Conservation (phyloP, 495 filamentous ascomycete genomes). For the Hyphodiscus hymeniophilus region DNA sequence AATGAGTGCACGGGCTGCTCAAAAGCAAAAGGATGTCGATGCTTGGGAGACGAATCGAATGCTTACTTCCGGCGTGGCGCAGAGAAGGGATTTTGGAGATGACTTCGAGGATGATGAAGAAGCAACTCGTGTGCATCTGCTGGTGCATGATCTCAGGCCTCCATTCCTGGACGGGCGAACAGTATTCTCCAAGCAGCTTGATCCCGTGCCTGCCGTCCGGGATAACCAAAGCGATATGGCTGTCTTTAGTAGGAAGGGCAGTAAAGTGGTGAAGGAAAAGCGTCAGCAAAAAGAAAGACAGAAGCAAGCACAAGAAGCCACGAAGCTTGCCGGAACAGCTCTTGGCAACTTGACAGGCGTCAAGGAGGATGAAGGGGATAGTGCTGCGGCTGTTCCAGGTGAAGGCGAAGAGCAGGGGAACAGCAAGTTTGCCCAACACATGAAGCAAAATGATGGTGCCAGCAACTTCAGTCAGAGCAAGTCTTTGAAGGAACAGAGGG, state of each 20-base stretch:
- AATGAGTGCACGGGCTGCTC: constrained; percentile 61
- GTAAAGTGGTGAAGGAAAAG: constrained; percentile 83
- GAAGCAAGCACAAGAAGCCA: constrained; percentile 92
- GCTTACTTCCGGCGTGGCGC: constrained; percentile 92
- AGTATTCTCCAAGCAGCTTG: constrained; percentile 95
- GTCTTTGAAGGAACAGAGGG: constrained; percentile 80
- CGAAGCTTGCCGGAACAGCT: constrained; percentile 84
- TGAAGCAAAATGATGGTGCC: constrained; percentile 84
- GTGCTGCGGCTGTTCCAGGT: constrained; percentile 64
- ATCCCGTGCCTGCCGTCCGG: constrained; percentile 85
- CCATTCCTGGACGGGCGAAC: constrained; percentile 93
- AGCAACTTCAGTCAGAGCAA: constrained; percentile 93
- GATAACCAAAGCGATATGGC: constrained; percentile 99
- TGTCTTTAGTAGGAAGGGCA: constrained; percentile 93
- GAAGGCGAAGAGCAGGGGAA: constrained; percentile 58
- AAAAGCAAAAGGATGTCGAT: constrained; percentile 90
- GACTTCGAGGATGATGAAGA: constrained; percentile 92
- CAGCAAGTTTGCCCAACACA: constrained; percentile 83
- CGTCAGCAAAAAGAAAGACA: constrained; percentile 89
- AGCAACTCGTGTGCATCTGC: constrained; percentile 77
- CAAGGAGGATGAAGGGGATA: constrained; percentile 90
- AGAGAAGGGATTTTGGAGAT: constrained; percentile 68
- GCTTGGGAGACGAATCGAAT: constrained; percentile 99
- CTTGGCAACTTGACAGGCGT: constrained; percentile 92
- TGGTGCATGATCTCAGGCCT: constrained; percentile 90